A percentile compares a stretch with the other conserved stretches of the same genome.
These are phyloP conservation scores for Pulveroboletus sp. DNA, from an alignment of 1,284 basidiomycete species.

Conservation along the genomic window DNA sequence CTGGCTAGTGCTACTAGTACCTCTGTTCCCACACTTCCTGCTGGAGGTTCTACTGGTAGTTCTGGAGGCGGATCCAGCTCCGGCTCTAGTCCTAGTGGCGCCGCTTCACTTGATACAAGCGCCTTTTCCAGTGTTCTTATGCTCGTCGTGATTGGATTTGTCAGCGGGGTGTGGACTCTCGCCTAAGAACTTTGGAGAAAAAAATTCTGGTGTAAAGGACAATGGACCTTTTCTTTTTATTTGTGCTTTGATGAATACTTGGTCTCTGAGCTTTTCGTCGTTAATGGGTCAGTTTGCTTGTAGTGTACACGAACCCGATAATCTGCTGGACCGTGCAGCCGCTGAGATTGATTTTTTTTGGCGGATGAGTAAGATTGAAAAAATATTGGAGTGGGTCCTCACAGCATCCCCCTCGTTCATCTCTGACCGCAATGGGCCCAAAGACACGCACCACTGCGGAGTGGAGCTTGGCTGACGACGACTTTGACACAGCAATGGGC, in stretches of 20 bases:
- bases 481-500: conserved; percentile 47
- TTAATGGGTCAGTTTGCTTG: conserved; percentile 4
- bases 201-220: neutral
- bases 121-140: conserved; percentile 45
- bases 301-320: conserved; percentile 11
- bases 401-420: neutral
- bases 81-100: conserved; percentile 19
- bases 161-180: conserved; percentile 50
- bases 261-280: neutral
- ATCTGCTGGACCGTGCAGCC: conserved; percentile 2
- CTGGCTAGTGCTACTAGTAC: conserved; percentile 67
- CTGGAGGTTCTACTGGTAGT: conserved; percentile 25
- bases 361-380: conserved; percentile 10
- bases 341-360: conserved; percentile 12
- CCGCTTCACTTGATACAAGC: conserved; percentile 35
- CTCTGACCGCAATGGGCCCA: conserved; percentile 27
- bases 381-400: neutral
- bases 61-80: conserved; percentile 33
- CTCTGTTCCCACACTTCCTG: conserved; percentile 62
- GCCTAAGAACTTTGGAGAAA: conserved; percentile 26
- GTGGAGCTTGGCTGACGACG: conserved; percentile 59
- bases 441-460: conserved; percentile 33
- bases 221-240: conserved; percentile 8
- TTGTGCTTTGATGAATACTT: neutral
- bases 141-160: conserved; percentile 42